Base-by-base conservation (phyloP, 2,329 filamentous ascomycete species). In the Magnaporthiopsis rhizophila region DNA sequence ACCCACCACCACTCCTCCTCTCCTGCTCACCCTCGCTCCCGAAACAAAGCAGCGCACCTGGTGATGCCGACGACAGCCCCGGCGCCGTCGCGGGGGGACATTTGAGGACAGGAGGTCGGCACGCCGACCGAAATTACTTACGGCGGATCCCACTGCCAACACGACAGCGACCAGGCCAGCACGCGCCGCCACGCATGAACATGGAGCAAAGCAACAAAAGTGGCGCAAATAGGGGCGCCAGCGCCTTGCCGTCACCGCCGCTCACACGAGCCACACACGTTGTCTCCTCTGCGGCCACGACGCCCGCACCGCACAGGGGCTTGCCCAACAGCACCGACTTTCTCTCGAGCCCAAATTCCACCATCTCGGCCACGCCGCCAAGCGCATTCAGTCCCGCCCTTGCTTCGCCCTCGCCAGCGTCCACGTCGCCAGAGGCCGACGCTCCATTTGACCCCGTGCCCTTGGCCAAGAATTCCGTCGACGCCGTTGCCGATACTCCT, bases 301-400 rank as follows among this genome's bases (percentile, higher is more conserved):
- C 53, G 12, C n/a, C 61, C 21, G 61, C 53, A 62, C 61, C 61
- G 58, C 61, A 63, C 38, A 63, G 62, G 56, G 62, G 56, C 50
- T 59, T 53, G 45, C 45, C n/a, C 21, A 53, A 21, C 60, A 56
- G 30, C 59, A 18, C 26, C n/a, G 62, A 63, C 34, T n/a, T 63
- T 11, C 34, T 63, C 7, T 45, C 56, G 32, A 63, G 62, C 34
- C 62, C 62, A n/a, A 63, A 63, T 59, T 63, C 62, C 12, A 58
- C 26, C 32, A n/a, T 56, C 21, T 58, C 62, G 8, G 53, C 62
- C 24, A 58, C 62, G 21, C 62, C 62, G 34, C 56, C 56, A 32
- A 63, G 62, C 28, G 62, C 62, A 18, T 63, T 63, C 34, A 63
- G 62, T 58, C 62, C 62, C n/a, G 62, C 56, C 28, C 45, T 58